Conservation (phyloP, 306 rosid species). For the Lathyrus tuberosus region DNA sequence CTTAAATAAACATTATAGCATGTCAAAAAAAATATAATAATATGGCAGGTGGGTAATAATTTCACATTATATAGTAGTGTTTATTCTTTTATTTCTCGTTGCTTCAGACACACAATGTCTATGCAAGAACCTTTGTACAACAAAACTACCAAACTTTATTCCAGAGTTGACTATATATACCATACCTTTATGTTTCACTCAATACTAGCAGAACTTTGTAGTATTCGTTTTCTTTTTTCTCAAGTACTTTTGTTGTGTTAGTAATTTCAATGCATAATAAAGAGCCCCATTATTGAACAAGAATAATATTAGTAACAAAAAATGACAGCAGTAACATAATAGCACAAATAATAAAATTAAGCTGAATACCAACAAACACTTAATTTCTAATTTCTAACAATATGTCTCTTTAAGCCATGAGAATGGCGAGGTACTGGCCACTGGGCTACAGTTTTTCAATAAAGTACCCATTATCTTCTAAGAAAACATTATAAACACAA, state of each 20-base stretch:
- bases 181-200: background rate
- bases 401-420: too few species aligned
- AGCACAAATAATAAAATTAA: background rate
- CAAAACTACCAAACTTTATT: background rate
- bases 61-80: background rate
- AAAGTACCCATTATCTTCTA: too few species aligned
- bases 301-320: conserved; percentile 15
- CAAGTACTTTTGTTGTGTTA: conserved; percentile 1
- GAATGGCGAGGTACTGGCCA: too few species aligned
- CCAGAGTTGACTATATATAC: background rate
- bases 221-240: background rate
- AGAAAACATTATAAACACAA: background rate
- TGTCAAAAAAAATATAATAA: conserved; percentile 11
- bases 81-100: conserved; percentile 14
- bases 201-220: conserved; percentile 8
- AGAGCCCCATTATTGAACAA: background rate
- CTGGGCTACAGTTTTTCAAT: too few species aligned
- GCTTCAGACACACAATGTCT: conserved; percentile 12
- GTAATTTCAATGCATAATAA: background rate
- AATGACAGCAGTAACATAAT: background rate
- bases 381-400: too few species aligned
- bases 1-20: conserved; percentile 11
- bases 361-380: background rate
- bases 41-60: conserved; percentile 3
- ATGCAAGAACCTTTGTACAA: conserved; percentile 15